Conservation (phyloP, 2,329 filamentous ascomycete genomes). For the Aspergillus uvarum region DNA sequence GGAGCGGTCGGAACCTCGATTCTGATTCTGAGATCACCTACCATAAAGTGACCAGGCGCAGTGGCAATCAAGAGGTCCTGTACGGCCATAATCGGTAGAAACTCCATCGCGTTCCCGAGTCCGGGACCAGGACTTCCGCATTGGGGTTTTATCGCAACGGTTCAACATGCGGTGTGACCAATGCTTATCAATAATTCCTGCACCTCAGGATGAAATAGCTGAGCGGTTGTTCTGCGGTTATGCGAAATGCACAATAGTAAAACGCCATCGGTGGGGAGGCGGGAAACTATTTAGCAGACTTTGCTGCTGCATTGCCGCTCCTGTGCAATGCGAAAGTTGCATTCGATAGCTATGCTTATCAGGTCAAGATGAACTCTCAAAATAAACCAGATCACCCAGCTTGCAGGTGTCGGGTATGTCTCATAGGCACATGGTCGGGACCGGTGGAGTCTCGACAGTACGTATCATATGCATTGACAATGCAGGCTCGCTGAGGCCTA, state of each 20-base stretch:
- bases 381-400: conserved; percentile 17
- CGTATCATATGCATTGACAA: conserved; percentile 19
- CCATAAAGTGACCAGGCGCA: too few relatives aligned
- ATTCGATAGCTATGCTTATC: not conserved
- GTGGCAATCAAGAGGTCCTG: not conserved
- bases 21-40: not conserved
- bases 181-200: not conserved
- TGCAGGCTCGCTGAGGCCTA: conserved; percentile 9
- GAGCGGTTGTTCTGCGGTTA: not conserved
- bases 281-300: not conserved
- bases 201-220: not conserved
- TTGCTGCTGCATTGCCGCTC: conserved; percentile 11
- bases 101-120: not conserved
- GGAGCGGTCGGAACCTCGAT: not conserved
- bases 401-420: conserved; percentile 16
- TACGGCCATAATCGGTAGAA: not conserved
- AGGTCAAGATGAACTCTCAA: conserved; percentile 12
- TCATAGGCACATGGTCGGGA: conserved; percentile 16
- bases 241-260: not conserved
- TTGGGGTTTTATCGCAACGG: not conserved
- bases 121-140: not conserved
- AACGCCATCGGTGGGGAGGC: not conserved
- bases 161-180: conserved; percentile 3
- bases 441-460: conserved; percentile 7
- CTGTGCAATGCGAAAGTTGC: conserved; percentile 5